Evolutionary conservation across 495 filamentous ascomycete species (phyloP).

Genomic region (Tuber magnatum): DNA sequence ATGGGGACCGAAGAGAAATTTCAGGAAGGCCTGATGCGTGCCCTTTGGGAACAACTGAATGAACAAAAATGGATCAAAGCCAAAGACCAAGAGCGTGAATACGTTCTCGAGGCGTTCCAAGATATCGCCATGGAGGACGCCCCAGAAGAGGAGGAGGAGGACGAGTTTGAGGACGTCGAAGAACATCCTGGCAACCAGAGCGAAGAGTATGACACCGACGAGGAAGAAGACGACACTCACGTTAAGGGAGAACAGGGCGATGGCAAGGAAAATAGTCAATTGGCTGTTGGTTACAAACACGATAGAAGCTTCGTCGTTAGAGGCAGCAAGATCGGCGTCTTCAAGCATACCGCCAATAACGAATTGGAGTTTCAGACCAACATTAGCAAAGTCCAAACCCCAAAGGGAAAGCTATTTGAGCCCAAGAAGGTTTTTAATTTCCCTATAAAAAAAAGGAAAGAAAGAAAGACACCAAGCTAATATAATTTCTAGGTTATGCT

Average conservation of each 20-base stretch:
- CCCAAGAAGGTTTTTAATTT: conserved; percentile 62
- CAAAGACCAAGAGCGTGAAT: conserved; percentile 86
- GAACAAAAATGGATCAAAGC: conserved; percentile 88
- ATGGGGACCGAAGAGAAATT: conserved; percentile 72
- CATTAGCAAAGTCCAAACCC: conserved; percentile 90
- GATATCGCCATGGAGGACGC: conserved; percentile 87
- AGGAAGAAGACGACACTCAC: conserved; percentile 70
- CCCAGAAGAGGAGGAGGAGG: conserved; percentile 57
- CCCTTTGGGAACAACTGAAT: conserved; percentile 94
- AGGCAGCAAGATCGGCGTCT: conserved; percentile 95
- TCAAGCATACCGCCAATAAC: conserved; percentile 91
- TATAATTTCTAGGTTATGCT: conserved; percentile 62
- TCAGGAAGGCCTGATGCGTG: conserved; percentile 89
- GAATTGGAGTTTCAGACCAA: conserved; percentile 94
- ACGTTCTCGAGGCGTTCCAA: conserved; percentile 91
- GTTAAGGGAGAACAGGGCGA: conserved; percentile 63
- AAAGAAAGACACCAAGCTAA: conserved; percentile 4
- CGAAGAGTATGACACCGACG: conserved; percentile 85
- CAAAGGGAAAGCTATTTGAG: conserved; percentile 77
- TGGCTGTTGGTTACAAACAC: conserved; percentile 97
- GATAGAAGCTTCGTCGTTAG: conserved; percentile 95
- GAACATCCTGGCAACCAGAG: conserved; percentile 57
- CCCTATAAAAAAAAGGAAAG: neutral
- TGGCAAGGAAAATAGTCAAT: conserved; percentile 81
- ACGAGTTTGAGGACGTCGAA: conserved; percentile 57